Evolutionary conservation across 179 eudicot genomes (phyloP), one percentile per base, ranked within the genome.

Genomic region (Beta macrorhiza): DNA sequence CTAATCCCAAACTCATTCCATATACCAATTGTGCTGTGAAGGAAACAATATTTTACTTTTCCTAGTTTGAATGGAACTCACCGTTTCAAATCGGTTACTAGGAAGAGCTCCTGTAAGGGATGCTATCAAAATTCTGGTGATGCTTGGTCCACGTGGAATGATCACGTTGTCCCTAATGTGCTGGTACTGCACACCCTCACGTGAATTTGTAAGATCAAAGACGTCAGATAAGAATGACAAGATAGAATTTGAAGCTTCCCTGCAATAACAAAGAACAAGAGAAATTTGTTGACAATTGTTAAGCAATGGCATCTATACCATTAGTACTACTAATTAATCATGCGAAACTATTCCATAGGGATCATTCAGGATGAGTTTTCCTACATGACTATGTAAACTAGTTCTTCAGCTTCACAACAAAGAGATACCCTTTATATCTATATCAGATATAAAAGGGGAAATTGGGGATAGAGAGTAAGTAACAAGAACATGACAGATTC

Each of bases 161-260:
- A 97, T 84, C 45, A 97, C 91, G 83, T 81, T 88, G 82, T 97
- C 97, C 78, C 97, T 89, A 29, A 94, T 91, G 45, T 93, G 81
- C 65, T 79, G 67, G 76, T 84, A 97, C 78, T 86, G 89, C 67
- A 86, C 79, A 20, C 97, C 93, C 13, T 87, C 89, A 71, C 83
- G 90, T 25, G 95, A 88, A 68, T 91, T 94, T 75, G 83, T 86
- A 76, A 96, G 89, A 83, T 94, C 99, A 85, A 94, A 91, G 76
- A 97, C 88, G 78, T 94, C 99, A 3, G 98, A 89, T 75, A 97
- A 83, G 89, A 94, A 97, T 69, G 90, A 90, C 82, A 97, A 86
- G 84, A 97, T 94, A 75, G 99, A 97, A 87, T 88, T 94, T 81
- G 95, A 94, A 20, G 99, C 99, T 87, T 94, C 99, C 93, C 99